Evolutionary conservation across 768 basidiomycete genomes (phyloP), one percentile per base, ranked within the genome.

Genomic region (Boletus rufocinnamomeus): DNA sequence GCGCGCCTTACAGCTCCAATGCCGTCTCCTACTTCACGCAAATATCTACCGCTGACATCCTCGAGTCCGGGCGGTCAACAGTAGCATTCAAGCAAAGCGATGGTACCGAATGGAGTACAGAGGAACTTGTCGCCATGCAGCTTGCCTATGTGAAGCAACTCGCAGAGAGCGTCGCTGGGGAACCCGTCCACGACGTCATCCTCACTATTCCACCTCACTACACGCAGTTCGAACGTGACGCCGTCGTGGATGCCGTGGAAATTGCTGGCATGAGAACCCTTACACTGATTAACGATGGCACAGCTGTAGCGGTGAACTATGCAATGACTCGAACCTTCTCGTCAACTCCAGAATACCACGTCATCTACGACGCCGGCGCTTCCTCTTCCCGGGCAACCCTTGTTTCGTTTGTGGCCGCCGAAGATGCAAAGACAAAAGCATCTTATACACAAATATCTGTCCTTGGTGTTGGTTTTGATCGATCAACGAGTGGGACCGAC

Each of bases 271-370:
- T 99, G 47, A 84, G 83, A 28, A 87, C 89, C 2, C 77, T 98
- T 34, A 87, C 91, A 0, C 79, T 98, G 58, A 84, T 99, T 53
- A 90, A 95, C 64, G 97, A 99, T 65, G 96, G 96, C 28, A 86
- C 92, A 0, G 93, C 95, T 2, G 89, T 95, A n/a, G 97, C 94
- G 16, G 82, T 98, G 64, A 99, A 99, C 77, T 99, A 92, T 69
- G 97, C 97, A 44, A 97, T 98, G 94, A 94, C 95, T 2, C 85
- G 96, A 49, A 80, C 85, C 2, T 98, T 98, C 79, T 61, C 73
- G 4, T 77, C 88, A 0, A 76, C 76, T 2, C 85, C 86, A 0
- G 89, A 95, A 68, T 84, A 88, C 71, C 95, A 98, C 70, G 74
- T 99, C 64, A 87, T 99, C 58, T 99, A 91, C 74, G 97, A 98